Evolutionary conservation across 495 filamentous ascomycete genomes (phyloP), one percentile per base, ranked within the genome.

Genomic region (Neurospora sp.): DNA sequence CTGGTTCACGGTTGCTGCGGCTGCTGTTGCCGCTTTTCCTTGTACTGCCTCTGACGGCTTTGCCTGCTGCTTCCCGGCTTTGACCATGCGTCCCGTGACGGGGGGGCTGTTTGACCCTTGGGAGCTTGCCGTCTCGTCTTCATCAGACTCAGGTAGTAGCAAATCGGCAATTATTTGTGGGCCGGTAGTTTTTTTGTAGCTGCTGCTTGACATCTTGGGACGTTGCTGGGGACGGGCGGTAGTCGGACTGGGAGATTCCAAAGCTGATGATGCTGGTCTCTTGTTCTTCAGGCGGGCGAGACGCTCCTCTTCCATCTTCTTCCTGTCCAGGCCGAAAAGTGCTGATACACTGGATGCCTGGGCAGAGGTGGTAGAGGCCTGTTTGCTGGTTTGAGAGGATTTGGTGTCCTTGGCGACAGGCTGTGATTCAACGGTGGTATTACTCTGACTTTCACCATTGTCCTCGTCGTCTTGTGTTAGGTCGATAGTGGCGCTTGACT

Each of bases 241-340:
- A 10, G 31, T 35, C 27, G 53, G 53, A 37, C 53, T 65, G 2
- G 27, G 53, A 4, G 53, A 65, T 8, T 65, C 53, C 53, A 65
- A 37, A 37, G 40, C 70, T 59, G 73, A 70, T 31, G 79, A 71
- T n/a, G 86, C 81, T 78, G 91, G 89, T 73, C 90, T 91, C 22
- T 83, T 80, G 53, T 35, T 35, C 53, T 65, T 65, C 6, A 87
- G 73, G 44, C 94, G 86, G 20, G 90, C 90, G 9, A 97, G 85
- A 27, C 95, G 87, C 76, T 96, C 95, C 76, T 90, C 83, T 75
- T 98, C 95, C 93, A 97, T 96, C 73, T 90, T 85, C 78, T 91
- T 92, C 10, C 94, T 87, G 79, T 97, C 86, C 0, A 94, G 79
- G 0, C 88, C 89, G 4, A 85, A 70, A 0, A 79, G 69, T 1